Evolutionary conservation across 2,329 filamentous ascomycete genomes (phyloP).

Genomic region (Pseudogymnoascus sp.): DNA sequence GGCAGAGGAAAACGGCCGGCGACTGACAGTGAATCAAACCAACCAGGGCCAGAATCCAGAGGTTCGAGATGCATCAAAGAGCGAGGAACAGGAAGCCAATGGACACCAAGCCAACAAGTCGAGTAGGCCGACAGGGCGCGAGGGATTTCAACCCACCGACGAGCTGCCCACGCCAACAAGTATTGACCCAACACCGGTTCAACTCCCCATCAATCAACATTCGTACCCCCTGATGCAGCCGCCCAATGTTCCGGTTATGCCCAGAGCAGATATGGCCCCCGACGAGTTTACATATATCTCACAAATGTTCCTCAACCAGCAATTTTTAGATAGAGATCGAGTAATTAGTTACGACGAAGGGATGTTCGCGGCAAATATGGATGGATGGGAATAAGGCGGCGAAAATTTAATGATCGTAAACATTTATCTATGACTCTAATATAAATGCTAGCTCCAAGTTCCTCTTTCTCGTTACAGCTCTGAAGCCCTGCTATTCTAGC

Average conservation of each 20-base stretch:
- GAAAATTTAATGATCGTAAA: neutral
- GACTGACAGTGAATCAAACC: neutral
- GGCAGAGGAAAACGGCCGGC: neutral
- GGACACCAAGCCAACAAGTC: neutral
- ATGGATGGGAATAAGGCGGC: slow-evolving; percentile 8
- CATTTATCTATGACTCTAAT: slow-evolving; percentile 1
- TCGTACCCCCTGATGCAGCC: slow-evolving; percentile 5
- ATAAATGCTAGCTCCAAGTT: neutral
- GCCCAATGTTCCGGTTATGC: neutral
- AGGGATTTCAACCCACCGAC: neutral
- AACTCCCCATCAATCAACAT: slow-evolving; percentile 9
- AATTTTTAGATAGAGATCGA: slow-evolving; percentile 26
- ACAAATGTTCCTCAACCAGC: slow-evolving; percentile 22
- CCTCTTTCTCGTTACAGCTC: neutral
- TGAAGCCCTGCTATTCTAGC: neutral
- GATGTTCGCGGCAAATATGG: slow-evolving; percentile 10
- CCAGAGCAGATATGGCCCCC: slow-evolving; percentile 6
- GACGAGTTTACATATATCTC: slow-evolving; percentile 23
- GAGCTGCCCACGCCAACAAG: neutral
- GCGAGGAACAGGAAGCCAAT: neutral
- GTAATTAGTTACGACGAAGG: slow-evolving; percentile 24
- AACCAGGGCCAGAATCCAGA: neutral
- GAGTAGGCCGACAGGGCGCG: neutral
- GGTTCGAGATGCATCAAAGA: neutral
- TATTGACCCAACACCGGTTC: neutral